Evolutionary conservation across 164 flowering plant genomes (phyloP).

Genomic region (Aristolochia contorta): DNA sequence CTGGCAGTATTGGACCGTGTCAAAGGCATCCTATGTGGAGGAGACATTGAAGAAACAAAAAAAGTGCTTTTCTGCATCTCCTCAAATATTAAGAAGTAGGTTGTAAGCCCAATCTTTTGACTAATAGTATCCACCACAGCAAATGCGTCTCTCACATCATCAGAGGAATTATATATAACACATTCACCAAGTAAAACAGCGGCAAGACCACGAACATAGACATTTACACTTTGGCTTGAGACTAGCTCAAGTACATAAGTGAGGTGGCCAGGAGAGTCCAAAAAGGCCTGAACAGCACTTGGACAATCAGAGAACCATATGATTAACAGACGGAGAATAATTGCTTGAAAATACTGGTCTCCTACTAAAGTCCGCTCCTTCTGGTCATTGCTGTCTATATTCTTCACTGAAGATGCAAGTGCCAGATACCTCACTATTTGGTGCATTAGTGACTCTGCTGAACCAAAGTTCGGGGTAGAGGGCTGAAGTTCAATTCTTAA

Average conservation of each 20-base stretch:
- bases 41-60: slow-evolving; percentile 39
- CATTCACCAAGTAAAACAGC: slow-evolving; percentile 88
- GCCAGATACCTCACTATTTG: slow-evolving; percentile 75
- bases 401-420: slow-evolving; percentile 59
- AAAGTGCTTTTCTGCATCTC: slow-evolving; percentile 67
- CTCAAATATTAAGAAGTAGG: slow-evolving; percentile 70
- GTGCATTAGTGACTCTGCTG: slow-evolving; percentile 79
- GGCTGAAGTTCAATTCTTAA: slow-evolving; percentile 61
- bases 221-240: slow-evolving; percentile 44
- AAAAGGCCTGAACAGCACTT: slow-evolving; percentile 65
- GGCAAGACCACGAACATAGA: slow-evolving; percentile 59
- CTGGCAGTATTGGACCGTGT: slow-evolving; percentile 69
- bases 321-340: slow-evolving; percentile 67
- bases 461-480: slow-evolving; percentile 46
- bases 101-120: slow-evolving; percentile 76
- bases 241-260: slow-evolving; percentile 84
- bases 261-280: slow-evolving; percentile 78
- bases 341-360: slow-evolving; percentile 44
- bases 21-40: slow-evolving; percentile 41
- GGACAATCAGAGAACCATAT: slow-evolving; percentile 86
- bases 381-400: slow-evolving; percentile 20
- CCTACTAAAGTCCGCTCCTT: slow-evolving; percentile 24
- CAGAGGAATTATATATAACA: slow-evolving; percentile 52
- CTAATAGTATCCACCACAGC: slow-evolving; percentile 73
- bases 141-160: slow-evolving; percentile 56